Conservation (phyloP, 257 asterid genomes). For the Capsicum rhomboideum region DNA sequence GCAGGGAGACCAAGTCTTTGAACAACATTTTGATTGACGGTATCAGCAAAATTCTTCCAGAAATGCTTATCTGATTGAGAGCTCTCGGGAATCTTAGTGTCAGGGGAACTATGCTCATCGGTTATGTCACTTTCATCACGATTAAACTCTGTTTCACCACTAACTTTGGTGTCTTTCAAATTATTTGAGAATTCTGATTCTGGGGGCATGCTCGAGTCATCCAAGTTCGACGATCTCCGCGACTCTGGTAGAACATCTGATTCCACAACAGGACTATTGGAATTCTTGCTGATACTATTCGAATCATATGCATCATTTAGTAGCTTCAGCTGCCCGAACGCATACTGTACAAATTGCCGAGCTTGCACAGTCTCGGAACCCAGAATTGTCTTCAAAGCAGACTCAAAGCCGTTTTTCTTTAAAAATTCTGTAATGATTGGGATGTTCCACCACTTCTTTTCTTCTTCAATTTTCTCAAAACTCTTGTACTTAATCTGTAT, state of each 20-base stretch:
- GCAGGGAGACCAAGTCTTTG: constrained; percentile 65
- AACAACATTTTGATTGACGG: constrained; percentile 50
- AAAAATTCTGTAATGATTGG: constrained; percentile 79
- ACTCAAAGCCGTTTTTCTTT: constrained; percentile 65
- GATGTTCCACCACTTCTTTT: constrained; percentile 93
- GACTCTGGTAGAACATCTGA: constrained; percentile 8
- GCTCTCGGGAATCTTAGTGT: constrained; percentile 21
- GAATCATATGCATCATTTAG: constrained; percentile 59
- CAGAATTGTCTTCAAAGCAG: constrained; percentile 62
- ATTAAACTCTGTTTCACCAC: background rate
- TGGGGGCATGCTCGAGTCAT: constrained; percentile 11
- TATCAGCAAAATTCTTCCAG: constrained; percentile 67
- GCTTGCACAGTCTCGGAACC: constrained; percentile 95
- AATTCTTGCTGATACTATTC: constrained; percentile 6
- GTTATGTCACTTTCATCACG: constrained; percentile 5
- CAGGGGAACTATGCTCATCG: constrained; percentile 1
- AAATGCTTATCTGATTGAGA: constrained; percentile 56
- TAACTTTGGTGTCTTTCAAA: constrained; percentile 16
- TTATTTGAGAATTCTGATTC: constrained; percentile 22
- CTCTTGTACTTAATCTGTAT: constrained; percentile 82
- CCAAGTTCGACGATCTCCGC: background rate
- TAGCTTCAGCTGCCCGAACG: constrained; percentile 77
- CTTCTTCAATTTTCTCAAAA: constrained; percentile 74
- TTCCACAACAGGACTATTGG: background rate
- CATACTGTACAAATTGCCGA: constrained; percentile 84